These are phyloP conservation scores for Sporisorium sorghi DNA, from an alignment of 1,284 basidiomycete species.

Conservation along the genomic window DNA sequence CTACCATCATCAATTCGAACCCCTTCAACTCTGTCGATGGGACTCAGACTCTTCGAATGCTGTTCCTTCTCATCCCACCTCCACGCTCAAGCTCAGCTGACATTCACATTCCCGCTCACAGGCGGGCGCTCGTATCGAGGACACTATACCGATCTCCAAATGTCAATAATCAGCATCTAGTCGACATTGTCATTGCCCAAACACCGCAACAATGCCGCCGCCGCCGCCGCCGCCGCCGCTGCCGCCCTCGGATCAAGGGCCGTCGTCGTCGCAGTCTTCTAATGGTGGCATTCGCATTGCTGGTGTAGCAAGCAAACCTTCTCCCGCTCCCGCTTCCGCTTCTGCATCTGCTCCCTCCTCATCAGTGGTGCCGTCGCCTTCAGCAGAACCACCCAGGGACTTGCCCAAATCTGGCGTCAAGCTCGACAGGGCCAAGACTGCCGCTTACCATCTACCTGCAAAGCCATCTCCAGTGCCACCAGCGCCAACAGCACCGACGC, in stretches of 20 bases:
- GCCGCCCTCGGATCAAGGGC: slow-evolving; percentile 11
- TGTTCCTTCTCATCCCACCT: background rate
- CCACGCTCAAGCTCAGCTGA: background rate
- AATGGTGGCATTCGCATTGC: slow-evolving; percentile 41
- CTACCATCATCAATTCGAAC: too few relatives aligned
- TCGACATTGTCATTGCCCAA: background rate
- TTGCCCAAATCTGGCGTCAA: slow-evolving; percentile 7
- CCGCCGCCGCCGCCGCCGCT: slow-evolving; percentile 10
- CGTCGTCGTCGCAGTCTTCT: slow-evolving; percentile 10
- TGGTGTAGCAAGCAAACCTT: slow-evolving; percentile 22
- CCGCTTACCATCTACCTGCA: background rate
- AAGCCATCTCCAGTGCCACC: slow-evolving; percentile 1
- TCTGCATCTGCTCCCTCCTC: slow-evolving; percentile 3
- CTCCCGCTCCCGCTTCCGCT: slow-evolving; percentile 4
- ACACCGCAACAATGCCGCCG: slow-evolving; percentile 16
- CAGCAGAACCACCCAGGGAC: background rate
- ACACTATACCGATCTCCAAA: background rate
- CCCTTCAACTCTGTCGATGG: too few relatives aligned
- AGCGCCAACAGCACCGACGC: background rate
- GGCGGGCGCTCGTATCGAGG: background rate
- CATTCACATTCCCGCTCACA: background rate
- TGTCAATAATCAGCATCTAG: slow-evolving; percentile 5
- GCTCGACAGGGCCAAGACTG: slow-evolving; percentile 17
- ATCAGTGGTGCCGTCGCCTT: slow-evolving; percentile 5
- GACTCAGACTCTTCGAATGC: too few relatives aligned